A percentile compares a stretch with the other conserved stretches of the same genome.
Conservation (phyloP, 306 rosid species). For the Astragalus membranaceus region DNA sequence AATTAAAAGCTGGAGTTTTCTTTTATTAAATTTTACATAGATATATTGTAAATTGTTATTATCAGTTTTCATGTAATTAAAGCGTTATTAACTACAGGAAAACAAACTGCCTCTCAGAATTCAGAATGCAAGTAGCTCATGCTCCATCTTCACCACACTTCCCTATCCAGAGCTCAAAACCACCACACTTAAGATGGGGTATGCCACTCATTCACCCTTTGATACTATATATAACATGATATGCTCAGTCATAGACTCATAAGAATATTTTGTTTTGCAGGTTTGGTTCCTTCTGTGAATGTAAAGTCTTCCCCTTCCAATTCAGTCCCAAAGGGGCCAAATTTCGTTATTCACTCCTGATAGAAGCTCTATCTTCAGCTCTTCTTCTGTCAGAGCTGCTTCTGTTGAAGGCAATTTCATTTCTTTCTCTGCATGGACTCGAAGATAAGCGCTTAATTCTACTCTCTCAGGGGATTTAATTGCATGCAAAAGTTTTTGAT, state of each 20-base stretch:
- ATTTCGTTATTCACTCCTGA: slow-evolving; percentile 28
- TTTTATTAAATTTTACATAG: too few species aligned
- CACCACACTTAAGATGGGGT: slow-evolving; percentile 45
- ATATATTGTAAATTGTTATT: too few species aligned
- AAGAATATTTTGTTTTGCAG: slow-evolving; percentile 20
- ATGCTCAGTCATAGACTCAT: too few species aligned
- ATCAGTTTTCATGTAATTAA: too few species aligned
- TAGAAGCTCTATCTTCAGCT: too few species aligned
- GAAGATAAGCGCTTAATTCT: not conserved
- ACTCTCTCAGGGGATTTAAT: not conserved
- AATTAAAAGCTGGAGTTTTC: too few species aligned
- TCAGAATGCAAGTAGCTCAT: slow-evolving; percentile 20
- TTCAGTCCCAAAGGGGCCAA: slow-evolving; percentile 25
- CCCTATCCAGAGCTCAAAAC: slow-evolving; percentile 37
- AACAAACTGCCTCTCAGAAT: slow-evolving; percentile 18
- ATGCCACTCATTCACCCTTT: not conserved
- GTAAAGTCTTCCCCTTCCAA: slow-evolving; percentile 28
- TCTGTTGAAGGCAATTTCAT: slow-evolving; percentile 56
- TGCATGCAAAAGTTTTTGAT: too few species aligned
- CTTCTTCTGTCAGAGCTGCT: slow-evolving; percentile 55
- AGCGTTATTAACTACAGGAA: too few species aligned
- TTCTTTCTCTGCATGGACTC: not conserved
- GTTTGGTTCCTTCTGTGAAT: slow-evolving; percentile 33
- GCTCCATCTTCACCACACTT: slow-evolving; percentile 53
- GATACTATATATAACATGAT: not conserved